These are phyloP conservation scores for Rhypophila decipiens DNA, from an alignment of 495 filamentous ascomycete species.

Conservation along the genomic window DNA sequence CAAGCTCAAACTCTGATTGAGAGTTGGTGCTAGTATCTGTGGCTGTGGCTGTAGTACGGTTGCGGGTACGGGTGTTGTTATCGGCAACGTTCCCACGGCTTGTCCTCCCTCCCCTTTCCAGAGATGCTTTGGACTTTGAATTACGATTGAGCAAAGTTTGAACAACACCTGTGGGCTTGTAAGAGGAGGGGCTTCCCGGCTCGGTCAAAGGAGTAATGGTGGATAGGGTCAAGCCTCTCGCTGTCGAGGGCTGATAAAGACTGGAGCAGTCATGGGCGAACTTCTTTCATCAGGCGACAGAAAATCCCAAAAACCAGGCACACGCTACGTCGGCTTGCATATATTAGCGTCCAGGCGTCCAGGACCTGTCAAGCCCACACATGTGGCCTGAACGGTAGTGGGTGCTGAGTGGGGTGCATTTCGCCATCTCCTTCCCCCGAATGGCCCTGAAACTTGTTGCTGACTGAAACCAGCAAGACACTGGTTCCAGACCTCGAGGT, in stretches of 20 bases:
- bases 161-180: slow-evolving; percentile 16
- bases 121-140: slow-evolving; percentile 14
- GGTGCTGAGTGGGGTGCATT: background rate
- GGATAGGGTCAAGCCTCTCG: slow-evolving; percentile 15
- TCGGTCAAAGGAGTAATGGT: slow-evolving; percentile 31
- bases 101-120: slow-evolving; percentile 37
- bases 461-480: too few species aligned
- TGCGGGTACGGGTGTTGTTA: background rate
- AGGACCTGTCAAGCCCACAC: background rate
- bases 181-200: slow-evolving; percentile 34
- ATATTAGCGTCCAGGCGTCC: too few species aligned
- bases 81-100: background rate
- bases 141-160: slow-evolving; percentile 15
- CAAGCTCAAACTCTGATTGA: slow-evolving; percentile 29
- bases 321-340: too few species aligned
- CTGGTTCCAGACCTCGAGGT: too few species aligned
- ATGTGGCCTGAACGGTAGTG: background rate
- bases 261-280: background rate
- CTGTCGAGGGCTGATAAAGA: background rate
- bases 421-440: background rate
- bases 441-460: background rate
- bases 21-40: too few species aligned
- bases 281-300: too few species aligned
- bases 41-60: too few species aligned
- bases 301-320: too few species aligned